Conservation (phyloP, 2,329 filamentous ascomycete genomes). For the Stachybotrys chlorohalonatus region DNA sequence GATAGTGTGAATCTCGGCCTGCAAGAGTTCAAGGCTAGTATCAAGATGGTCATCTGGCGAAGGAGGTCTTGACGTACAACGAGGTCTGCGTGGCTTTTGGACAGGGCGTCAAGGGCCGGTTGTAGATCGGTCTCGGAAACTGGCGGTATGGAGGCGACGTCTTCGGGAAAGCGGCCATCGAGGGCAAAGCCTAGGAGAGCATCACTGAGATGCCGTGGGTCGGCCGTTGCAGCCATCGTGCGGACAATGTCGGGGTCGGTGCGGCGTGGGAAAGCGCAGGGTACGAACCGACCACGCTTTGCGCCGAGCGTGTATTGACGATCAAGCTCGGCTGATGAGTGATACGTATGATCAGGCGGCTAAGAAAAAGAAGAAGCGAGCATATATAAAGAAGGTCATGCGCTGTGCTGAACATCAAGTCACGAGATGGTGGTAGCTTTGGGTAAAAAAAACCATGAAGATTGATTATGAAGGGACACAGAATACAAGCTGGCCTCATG, state of each 20-base stretch:
- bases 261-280: not conserved
- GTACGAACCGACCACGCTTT: not conserved
- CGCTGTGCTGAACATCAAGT: not conserved
- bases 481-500: not conserved
- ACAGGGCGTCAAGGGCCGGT: conserved; percentile 29
- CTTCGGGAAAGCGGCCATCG: conserved; percentile 31
- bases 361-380: no score
- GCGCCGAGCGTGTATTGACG: not conserved
- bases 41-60: not conserved
- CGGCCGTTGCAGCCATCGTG: conserved; percentile 20
- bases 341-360: no score
- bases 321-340: not conserved
- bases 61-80: conserved; percentile 22
- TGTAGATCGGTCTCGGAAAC: conserved; percentile 27
- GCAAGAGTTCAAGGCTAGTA: conserved; percentile 3
- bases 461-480: not conserved
- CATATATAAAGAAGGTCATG: no score
- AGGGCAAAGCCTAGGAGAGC: conserved; percentile 31
- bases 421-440: not conserved
- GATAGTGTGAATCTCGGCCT: conserved; percentile 60
- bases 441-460: not conserved
- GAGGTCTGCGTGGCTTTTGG: conserved; percentile 23
- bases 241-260: not conserved
- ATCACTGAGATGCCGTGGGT: conserved; percentile 24
- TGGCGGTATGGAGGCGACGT: conserved; percentile 24